Evolutionary conservation across 2,329 filamentous ascomycete genomes (phyloP), one percentile per base, ranked within the genome.

Genomic region (Lasiodiplodia gonubiensis): DNA sequence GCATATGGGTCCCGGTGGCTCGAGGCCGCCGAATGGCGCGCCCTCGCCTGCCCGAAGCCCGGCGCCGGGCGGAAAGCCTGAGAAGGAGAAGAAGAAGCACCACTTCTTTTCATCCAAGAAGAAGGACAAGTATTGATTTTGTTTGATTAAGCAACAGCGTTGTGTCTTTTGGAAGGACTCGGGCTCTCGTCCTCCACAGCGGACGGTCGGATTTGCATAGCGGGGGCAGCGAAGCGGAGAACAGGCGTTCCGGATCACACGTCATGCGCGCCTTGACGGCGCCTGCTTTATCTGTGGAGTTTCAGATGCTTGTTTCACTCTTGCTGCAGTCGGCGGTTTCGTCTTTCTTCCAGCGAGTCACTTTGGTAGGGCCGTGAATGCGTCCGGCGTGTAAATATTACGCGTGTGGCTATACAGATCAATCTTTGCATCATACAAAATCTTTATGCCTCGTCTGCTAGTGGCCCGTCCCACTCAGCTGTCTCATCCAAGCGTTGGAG

Each of bases 51-150:
- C 54, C n/a, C 33, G 33, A 23, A 66, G 64, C 46, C 64, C 53
- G 27, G 52, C 65, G 21, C 67, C 72, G 18, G 73, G 74, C 33
- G 74, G 76, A 49, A 79, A 78, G 72, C 63, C 55, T 57, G 73
- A 80, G 42, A 84, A 85, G 73, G 83, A 84, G 67, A 81, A 84
- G 78, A 88, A 88, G 80, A 86, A 86, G 69, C 83, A 86, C 73
- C 84, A 85, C 71, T 86, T 86, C 74, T 87, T 86, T 46, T 78
- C 74, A 27, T 78, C 76, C 23, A 72, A 72, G 52, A 67, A 61
- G 48, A 60, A 67, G 46, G 55, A 67, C 46, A 64, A 64, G 16
- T 64, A 53, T 54, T 64, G 61, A 64, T 25, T 49, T n/a, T 33
- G 14, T 37, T 46, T 12, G 55, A 35, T 52, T 64, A 12, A 7